These are phyloP conservation scores for Suhomyces anneliseae DNA, from an alignment of 1,139 yeast species.

Conservation along the genomic window DNA sequence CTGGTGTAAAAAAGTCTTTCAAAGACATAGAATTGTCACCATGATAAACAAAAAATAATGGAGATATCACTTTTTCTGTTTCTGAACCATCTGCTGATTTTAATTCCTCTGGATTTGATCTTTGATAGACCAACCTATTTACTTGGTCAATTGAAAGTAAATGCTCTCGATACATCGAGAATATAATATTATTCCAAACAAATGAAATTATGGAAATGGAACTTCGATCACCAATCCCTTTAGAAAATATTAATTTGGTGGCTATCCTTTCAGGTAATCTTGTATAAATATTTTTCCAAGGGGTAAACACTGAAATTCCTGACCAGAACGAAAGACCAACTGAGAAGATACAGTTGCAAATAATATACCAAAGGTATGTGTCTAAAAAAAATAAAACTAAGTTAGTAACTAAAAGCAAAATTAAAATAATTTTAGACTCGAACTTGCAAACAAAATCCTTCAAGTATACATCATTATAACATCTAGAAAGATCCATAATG, in stretches of 20 bases:
- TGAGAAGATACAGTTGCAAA: conserved; percentile 76
- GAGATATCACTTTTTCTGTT: conserved; percentile 32
- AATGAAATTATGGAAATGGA: conserved; percentile 59
- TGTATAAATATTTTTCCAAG: conserved; percentile 81
- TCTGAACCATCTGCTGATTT: not conserved
- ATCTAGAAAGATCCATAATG: conserved; percentile 57
- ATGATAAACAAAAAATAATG: conserved; percentile 71
- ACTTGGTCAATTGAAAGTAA: conserved; percentile 72
- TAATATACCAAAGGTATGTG: conserved; percentile 86
- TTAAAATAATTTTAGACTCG: conserved; percentile 60
- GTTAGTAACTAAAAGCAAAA: conserved; percentile 62
- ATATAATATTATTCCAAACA: conserved; percentile 77
- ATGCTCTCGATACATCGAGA: conserved; percentile 78
- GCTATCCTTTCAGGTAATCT: conserved; percentile 69
- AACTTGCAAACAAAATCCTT: conserved; percentile 54
- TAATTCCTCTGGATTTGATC: conserved; percentile 30
- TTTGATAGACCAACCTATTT: conserved; percentile 56
- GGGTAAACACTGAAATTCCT: conserved; percentile 81
- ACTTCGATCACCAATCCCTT: conserved; percentile 36
- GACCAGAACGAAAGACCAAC: conserved; percentile 65
- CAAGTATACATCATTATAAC: conserved; percentile 57
- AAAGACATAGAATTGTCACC: conserved; percentile 52
- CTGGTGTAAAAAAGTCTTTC: conserved; percentile 48
- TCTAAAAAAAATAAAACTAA: conserved; percentile 76
- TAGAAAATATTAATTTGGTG: conserved; percentile 34